Percentiles rank a stretch among this genome's conserved stretches.
Evolutionary conservation across 2,329 filamentous ascomycete species (phyloP).

Genomic region (Lachnellula subtilissima): DNA sequence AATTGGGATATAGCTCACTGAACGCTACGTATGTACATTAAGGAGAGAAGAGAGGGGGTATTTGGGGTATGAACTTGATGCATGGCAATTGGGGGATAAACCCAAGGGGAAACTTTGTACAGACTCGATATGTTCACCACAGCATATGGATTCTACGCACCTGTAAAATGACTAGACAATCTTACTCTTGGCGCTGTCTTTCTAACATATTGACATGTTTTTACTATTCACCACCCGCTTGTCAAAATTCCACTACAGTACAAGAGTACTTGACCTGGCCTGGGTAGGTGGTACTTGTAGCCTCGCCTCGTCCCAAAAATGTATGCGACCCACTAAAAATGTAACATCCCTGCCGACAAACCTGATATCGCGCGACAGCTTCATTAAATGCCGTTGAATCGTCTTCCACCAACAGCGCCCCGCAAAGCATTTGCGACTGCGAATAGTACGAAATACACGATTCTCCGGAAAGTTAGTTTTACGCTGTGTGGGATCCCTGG

Average conservation of each 20-base stretch:
- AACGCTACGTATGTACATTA: slow-evolving; percentile 28
- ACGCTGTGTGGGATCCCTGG: not conserved
- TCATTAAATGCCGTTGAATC: not conserved
- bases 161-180: slow-evolving; percentile 34
- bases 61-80: slow-evolving; percentile 8
- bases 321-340: not conserved
- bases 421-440: not conserved
- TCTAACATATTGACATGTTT: not conserved
- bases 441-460: not conserved
- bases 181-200: slow-evolving; percentile 24
- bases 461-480: not conserved
- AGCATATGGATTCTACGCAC: slow-evolving; percentile 27
- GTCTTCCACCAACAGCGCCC: not conserved
- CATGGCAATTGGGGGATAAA: slow-evolving; percentile 17
- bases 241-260: not conserved
- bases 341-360: not conserved
- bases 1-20: slow-evolving; percentile 28
- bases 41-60: slow-evolving; percentile 6
- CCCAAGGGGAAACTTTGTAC: slow-evolving; percentile 23
- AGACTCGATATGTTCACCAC: slow-evolving; percentile 27
- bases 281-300: not conserved
- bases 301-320: not conserved
- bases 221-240: too few relatives aligned
- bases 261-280: not conserved
- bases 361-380: not conserved